Evolutionary conservation across 108 stramenopile species (phyloP).

Genomic region (Nannochloropsis gaditana): DNA sequence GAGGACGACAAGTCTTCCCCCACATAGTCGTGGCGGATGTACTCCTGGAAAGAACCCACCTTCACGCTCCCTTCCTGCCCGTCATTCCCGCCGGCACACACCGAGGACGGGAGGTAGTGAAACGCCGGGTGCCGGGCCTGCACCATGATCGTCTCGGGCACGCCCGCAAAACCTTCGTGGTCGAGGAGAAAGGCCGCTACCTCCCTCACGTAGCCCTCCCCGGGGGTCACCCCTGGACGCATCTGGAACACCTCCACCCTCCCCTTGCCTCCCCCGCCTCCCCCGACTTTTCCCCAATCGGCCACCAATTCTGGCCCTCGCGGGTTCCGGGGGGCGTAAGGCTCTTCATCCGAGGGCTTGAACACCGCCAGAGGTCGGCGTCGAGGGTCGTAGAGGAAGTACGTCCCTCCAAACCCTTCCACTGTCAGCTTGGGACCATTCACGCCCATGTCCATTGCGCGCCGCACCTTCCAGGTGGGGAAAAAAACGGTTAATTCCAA

Average conservation of each 20-base stretch:
- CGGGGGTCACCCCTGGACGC: slow-evolving; percentile 79
- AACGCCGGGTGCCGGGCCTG: slow-evolving; percentile 84
- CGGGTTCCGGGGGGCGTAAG: slow-evolving; percentile 93
- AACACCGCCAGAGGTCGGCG: slow-evolving; percentile 82
- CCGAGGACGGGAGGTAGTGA: slow-evolving; percentile 48
- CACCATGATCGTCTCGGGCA: slow-evolving; percentile 91
- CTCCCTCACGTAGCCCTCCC: slow-evolving; percentile 89
- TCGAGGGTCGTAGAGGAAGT: slow-evolving; percentile 76
- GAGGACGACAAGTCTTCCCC: slow-evolving; percentile 86
- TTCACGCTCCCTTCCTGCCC: slow-evolving; percentile 59
- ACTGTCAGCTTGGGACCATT: slow-evolving; percentile 71
- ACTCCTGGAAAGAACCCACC: slow-evolving; percentile 89
- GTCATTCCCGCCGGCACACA: neutral
- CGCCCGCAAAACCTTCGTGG: slow-evolving; percentile 61
- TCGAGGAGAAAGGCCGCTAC: slow-evolving; percentile 88
- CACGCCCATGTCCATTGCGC: slow-evolving; percentile 39
- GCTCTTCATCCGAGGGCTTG: slow-evolving; percentile 97
- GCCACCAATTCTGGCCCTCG: slow-evolving; percentile 60
- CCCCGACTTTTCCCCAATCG: slow-evolving; percentile 27
- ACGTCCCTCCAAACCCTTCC: slow-evolving; percentile 94
- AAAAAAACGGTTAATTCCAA: too few species aligned
- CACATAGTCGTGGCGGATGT: slow-evolving; percentile 66
- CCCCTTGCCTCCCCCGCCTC: slow-evolving; percentile 26
- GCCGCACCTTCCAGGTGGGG: slow-evolving; percentile 49
- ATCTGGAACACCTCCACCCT: slow-evolving; percentile 47